These are phyloP conservation scores for Austroboletus niveus DNA, from an alignment of 1,284 basidiomycete species.

Conservation along the genomic window DNA sequence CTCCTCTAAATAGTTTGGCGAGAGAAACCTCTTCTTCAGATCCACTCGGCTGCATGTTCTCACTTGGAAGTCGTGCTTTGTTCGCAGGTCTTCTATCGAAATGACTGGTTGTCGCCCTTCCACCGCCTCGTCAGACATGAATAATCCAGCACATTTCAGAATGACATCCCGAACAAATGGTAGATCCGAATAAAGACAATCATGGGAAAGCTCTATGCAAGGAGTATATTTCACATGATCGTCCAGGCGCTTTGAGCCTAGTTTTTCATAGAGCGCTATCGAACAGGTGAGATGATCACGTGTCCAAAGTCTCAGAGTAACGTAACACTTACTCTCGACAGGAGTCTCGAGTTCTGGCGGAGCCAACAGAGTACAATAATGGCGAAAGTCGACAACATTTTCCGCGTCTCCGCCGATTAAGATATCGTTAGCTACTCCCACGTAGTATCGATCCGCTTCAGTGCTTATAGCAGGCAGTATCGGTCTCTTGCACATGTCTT, in stretches of 20 bases:
- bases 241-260: background rate
- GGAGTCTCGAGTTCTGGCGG: background rate
- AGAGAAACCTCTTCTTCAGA: background rate
- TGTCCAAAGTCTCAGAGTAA: background rate
- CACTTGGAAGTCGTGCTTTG: too few relatives aligned
- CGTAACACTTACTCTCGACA: background rate
- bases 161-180: background rate
- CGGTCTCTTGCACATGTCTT: conserved; percentile 10
- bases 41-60: too few relatives aligned
- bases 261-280: background rate
- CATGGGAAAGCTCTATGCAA: background rate
- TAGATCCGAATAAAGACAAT: too few relatives aligned
- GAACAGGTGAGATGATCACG: background rate
- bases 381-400: background rate
- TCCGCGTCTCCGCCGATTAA: background rate
- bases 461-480: conserved; percentile 21
- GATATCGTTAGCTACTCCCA: background rate
- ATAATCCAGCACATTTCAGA: background rate
- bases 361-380: background rate
- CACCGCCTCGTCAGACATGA: conserved; percentile 12
- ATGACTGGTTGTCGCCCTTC: background rate
- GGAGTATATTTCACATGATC: too few relatives aligned
- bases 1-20: background rate
- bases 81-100: too few relatives aligned
- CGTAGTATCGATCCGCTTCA: too few relatives aligned